Evolutionary conservation across 139 green algal species (phyloP), one percentile per base, ranked within the genome.

Genomic region (Mychonastes homosphaera): DNA sequence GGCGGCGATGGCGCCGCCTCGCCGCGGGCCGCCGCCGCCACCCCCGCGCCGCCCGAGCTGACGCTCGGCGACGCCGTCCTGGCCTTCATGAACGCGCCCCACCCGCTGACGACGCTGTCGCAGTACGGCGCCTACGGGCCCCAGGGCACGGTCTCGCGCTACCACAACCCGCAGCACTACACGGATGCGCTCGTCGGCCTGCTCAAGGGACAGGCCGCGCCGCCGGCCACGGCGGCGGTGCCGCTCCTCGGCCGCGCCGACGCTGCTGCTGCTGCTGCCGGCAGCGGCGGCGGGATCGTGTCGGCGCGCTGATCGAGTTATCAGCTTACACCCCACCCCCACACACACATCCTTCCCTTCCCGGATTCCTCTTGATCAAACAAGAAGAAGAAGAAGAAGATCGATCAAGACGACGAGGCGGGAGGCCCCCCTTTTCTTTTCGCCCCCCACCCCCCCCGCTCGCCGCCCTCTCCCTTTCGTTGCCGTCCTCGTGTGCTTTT

Each of bases 81-180:
- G 48, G 62, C 69, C 13, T 77, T 95, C 43, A 85, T 98, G 70
- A 91, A 99, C 75, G 77, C 56, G 18, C 93, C 93, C 4, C 93
- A 99, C 71, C 92, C 92, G 19, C 78, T 99, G 53, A 77, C 91
- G 24, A 95, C 83, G 6, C 82, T 99, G 30, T 64, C 70, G 1
- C 82, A 97, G 46, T 69, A 78, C 8, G 39, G 56, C 2, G 78
- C 88, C 8, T 99, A 99, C 57, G 93, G 93, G 34, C 43, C 69
- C 19, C 47, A 78, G 0, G 93, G 93, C 6, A 64, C 71, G 36
- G 96, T 99, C 65, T 86, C 70, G 46, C 54, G 92, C 19, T 94
- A 89, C 77, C 93, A 99, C 74, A 94, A 99, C 73, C 93, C 93
- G 0, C 72, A 89, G 65, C 86, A 92, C 72, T 98, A 98, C 75